phyloP scores from a whole-genome alignment of 805 yeast species.

The Lipomyces sp. region DNA sequence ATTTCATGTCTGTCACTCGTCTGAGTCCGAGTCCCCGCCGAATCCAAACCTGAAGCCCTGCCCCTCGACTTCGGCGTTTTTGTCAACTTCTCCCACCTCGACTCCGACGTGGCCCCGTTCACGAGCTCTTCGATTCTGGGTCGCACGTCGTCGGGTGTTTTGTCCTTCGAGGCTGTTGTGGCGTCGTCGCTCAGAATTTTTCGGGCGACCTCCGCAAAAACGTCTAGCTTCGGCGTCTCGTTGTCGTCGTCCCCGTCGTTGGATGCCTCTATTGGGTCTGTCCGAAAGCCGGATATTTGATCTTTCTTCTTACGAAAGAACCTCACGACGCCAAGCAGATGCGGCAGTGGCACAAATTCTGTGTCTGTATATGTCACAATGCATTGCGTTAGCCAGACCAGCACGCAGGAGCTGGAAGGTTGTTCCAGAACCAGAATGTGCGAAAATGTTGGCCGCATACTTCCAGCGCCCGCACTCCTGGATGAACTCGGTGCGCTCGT shows the following conservation, averaged over 20 bases:
- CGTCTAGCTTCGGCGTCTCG: conserved; percentile 37
- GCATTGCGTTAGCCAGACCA: background rate
- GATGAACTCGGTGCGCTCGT: conserved; percentile 62
- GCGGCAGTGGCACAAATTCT: conserved; percentile 70
- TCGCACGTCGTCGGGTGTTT: conserved; percentile 31
- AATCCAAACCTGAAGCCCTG: conserved; percentile 42
- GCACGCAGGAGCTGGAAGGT: no score
- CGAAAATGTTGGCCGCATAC: background rate
- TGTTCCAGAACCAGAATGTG: background rate
- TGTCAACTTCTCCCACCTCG: conserved; percentile 50
- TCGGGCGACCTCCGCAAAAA: conserved; percentile 40
- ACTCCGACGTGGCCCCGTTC: conserved; percentile 29
- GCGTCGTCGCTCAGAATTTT: conserved; percentile 37
- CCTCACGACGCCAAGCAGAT: conserved; percentile 57
- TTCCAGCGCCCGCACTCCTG: conserved; percentile 88
- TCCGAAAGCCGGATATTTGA: conserved; percentile 72
- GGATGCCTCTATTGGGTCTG: background rate
- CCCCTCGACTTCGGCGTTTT: conserved; percentile 36
- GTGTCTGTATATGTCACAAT: conserved; percentile 48
- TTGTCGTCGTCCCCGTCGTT: conserved; percentile 40
- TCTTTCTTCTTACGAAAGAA: conserved; percentile 64
- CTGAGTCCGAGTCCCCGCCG: conserved; percentile 25
- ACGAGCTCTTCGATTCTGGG: conserved; percentile 24
- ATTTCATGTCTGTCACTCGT: conserved; percentile 4
- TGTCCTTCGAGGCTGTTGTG: conserved; percentile 7